Base-by-base conservation (phyloP, 2,329 filamentous ascomycete genomes). In the Scytalidium lignicola region DNA sequence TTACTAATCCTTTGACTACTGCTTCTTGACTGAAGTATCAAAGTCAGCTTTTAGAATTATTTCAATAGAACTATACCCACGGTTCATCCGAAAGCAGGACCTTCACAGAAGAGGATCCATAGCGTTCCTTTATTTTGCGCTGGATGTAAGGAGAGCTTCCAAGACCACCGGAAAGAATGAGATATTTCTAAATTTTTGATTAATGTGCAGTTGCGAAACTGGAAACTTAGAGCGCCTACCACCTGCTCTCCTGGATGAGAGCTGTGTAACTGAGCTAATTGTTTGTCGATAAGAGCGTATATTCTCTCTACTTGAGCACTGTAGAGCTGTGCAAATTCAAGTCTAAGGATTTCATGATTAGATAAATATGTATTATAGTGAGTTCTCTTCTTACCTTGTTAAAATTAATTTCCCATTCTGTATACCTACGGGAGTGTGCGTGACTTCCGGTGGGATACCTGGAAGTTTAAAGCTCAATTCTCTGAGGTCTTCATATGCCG, bases 101-200 rank as follows among this genome's bases (percentile, higher is more conserved):
- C 26, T 28, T 28, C n/a, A n/a, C n/a, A 28, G 13, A 28, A 28
- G 26, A 28, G 13, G 7, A 13, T 13, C 13, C 17, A 32, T 56
- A 72, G 21, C 65, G 62, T 7, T 57, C 57, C 28, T 60, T 56
- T 2, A 72, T 58, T 6, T 60, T 54, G 1, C 59, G 54, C 43
- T 70, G 68, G 3, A 73, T 65, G 51, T 74, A 73, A 15, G 64
- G 59, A 1, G 63, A 68, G 46, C 70, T 72, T 9, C 70, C 68
- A 1, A 73, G 58, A 1, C 71, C 70, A 4, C 71, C 71, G 4
- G 66, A 70, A 1, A 73, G 62, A 0, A 74, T 63, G 1, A 74
- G 59, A 49, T 70, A 58, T 58, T 44, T 61, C 62, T 49, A 65
- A 8, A 29, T 1, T 8, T 9, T 43, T n/a, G 15, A 41, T 26